Conservation (phyloP, 2,329 filamentous ascomycete genomes). For the Aureobasidium pullulans region DNA sequence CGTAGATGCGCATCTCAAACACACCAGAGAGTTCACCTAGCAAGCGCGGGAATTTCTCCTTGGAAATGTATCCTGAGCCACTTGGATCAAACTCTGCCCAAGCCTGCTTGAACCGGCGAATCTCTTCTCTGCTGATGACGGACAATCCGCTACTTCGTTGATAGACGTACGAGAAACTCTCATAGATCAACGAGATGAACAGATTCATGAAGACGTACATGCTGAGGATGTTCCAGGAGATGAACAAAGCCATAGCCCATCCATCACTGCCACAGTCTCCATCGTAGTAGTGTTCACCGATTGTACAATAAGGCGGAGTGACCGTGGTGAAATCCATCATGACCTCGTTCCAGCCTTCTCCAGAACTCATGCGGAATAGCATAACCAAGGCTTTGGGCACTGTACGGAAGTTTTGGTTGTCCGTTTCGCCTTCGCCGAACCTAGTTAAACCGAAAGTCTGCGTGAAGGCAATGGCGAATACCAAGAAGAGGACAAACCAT, state of each 20-base stretch:
- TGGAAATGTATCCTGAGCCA: constrained; percentile 84
- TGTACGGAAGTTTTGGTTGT: constrained; percentile 84
- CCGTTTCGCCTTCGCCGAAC: constrained; percentile 64
- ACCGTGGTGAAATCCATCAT: constrained; percentile 94
- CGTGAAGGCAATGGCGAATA: constrained; percentile 92
- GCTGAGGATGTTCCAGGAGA: constrained; percentile 97
- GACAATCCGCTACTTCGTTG: constrained; percentile 91
- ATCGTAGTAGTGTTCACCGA: constrained; percentile 63
- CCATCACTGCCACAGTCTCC: constrained; percentile 87
- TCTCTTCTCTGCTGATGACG: constrained; percentile 84
- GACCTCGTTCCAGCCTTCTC: constrained; percentile 91
- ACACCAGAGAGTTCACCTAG: constrained; percentile 86
- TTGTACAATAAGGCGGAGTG: constrained; percentile 71
- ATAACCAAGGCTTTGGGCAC: constrained; percentile 91
- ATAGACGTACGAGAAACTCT: constrained; percentile 99
- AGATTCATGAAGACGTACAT: constrained; percentile 99
- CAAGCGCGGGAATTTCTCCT: constrained; percentile 79
- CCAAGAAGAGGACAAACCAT: constrained; percentile 94
- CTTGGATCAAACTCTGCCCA: constrained; percentile 94
- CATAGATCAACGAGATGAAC: constrained; percentile 97
- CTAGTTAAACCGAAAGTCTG: constrained; percentile 93
- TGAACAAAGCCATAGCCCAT: constrained; percentile 86
- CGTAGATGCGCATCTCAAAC: constrained; percentile 96
- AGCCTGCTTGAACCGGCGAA: constrained; percentile 93
- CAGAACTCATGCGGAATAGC: constrained; percentile 85